Base-by-base conservation (phyloP, 78 protist species). In the Polysphondylium violaceum region DNA sequence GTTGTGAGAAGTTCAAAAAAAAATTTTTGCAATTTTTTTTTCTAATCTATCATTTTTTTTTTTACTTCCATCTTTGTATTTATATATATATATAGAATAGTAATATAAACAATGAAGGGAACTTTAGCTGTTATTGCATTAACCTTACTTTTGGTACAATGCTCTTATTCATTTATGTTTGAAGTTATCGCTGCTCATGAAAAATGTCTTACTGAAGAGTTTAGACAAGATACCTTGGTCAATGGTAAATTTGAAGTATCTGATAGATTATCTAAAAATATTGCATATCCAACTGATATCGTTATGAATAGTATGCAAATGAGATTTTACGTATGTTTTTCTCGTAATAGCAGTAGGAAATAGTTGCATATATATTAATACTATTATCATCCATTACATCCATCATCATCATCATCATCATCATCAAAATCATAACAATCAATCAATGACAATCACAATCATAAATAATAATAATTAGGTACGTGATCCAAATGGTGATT, bases 141-240 rank as follows among this genome's bases (percentile, higher is more conserved):
- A 64, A 23, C 58, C 9, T 50, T 77, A 64, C 33, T 41, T 63
- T 23, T 40, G 21, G 75, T 79, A 55, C 88, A 79, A 67, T 67
- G 23, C 9, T 7, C 78, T 27, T 36, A 81, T 56, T 81, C 90
- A 69, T 69, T 81, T 38, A 81, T 81, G 90, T 81, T 81, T 81
- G 90, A 81, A 58, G 90, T 81, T 41, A 67, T 76, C 55, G 71
- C 90, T 27, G 90, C 79, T 2, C 79, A 81, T 19, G 90, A 81
- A 50, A 81, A 81, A 44, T 81, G 90, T 81, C 29, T 81, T 16
- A 50, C 41, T 58, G 90, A 79, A 35, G 90, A 81, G 43, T 81
- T 53, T 61, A 81, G 90, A 81, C 47, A 38, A 69, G 90, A 81
- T 14, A 81, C 90, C 9, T 21, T 81, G 9, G 90, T 81, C 71